Percentiles rank a stretch among this genome's conserved stretches.
phyloP scores from a whole-genome alignment of 495 filamentous ascomycete genomes.

The Chlorociboria aeruginascens region DNA sequence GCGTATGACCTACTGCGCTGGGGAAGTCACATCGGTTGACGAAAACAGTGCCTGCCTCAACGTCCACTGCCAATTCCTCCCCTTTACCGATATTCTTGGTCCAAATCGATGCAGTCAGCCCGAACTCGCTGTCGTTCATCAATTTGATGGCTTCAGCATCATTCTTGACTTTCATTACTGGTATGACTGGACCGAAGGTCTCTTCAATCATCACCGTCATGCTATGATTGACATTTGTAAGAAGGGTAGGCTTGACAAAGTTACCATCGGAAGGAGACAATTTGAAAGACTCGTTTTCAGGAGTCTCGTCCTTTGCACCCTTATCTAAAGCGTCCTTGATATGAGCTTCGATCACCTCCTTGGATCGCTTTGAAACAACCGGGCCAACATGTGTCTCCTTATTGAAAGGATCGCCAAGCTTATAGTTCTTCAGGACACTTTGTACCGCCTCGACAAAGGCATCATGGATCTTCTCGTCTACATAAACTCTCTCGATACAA shows the following conservation, averaged over 20 bases:
- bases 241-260: conserved; percentile 73
- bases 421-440: conserved; percentile 76
- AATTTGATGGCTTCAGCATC: conserved; percentile 73
- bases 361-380: conserved; percentile 68
- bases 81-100: conserved; percentile 75
- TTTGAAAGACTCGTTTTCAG: conserved; percentile 62
- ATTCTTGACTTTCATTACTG: conserved; percentile 78
- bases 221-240: conserved; percentile 67
- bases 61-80: conserved; percentile 62
- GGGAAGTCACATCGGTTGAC: conserved; percentile 93
- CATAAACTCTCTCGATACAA: conserved; percentile 84
- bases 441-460: conserved; percentile 66
- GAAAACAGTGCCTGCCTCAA: conserved; percentile 94
- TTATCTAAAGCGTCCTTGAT: conserved; percentile 75
- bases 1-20: conserved; percentile 61
- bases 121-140: conserved; percentile 95
- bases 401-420: conserved; percentile 74
- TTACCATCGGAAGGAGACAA: conserved; percentile 62
- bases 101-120: conserved; percentile 95
- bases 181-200: conserved; percentile 91
- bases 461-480: conserved; percentile 73
- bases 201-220: conserved; percentile 94
- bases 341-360: conserved; percentile 64
- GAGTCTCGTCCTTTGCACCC: conserved; percentile 75
- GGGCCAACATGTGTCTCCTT: conserved; percentile 74